Evolutionary conservation across 1,139 yeast species (phyloP).

Genomic region (Eremothecium gossypii): DNA sequence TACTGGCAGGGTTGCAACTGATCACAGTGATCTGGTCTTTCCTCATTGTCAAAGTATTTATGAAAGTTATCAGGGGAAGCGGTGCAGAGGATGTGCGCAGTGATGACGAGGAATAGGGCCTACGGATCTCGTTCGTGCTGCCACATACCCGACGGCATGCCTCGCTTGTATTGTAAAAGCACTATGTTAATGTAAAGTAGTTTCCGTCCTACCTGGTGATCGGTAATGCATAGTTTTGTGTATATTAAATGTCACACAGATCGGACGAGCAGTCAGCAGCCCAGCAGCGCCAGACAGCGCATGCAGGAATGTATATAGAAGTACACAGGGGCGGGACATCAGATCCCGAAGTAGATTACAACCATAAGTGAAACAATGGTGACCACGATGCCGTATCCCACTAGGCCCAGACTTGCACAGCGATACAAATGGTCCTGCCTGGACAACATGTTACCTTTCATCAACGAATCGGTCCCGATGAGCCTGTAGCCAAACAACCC

Average conservation of each 20-base stretch:
- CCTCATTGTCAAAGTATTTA: slow-evolving; percentile 60
- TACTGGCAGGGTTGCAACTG: slow-evolving; percentile 59
- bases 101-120: slow-evolving; percentile 49
- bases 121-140: no score
- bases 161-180: no score
- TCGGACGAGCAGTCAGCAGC: no score
- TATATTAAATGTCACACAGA: no score
- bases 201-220: no score
- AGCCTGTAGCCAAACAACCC: slow-evolving; percentile 80
- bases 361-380: slow-evolving; percentile 72
- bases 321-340: not conserved
- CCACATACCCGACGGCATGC: no score
- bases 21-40: slow-evolving; percentile 67
- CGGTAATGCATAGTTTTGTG: no score
- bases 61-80: slow-evolving; percentile 58
- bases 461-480: slow-evolving; percentile 34
- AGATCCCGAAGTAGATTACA: slow-evolving; percentile 43
- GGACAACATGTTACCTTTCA: slow-evolving; percentile 21
- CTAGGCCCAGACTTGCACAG: slow-evolving; percentile 50
- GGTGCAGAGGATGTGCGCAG: slow-evolving; percentile 80
- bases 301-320: no score
- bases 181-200: no score
- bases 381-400: slow-evolving; percentile 65
- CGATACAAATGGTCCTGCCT: slow-evolving; percentile 37
- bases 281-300: no score